Base-by-base conservation (phyloP, 2,329 filamentous ascomycete genomes). In the Cladophialophora immunda region DNA sequence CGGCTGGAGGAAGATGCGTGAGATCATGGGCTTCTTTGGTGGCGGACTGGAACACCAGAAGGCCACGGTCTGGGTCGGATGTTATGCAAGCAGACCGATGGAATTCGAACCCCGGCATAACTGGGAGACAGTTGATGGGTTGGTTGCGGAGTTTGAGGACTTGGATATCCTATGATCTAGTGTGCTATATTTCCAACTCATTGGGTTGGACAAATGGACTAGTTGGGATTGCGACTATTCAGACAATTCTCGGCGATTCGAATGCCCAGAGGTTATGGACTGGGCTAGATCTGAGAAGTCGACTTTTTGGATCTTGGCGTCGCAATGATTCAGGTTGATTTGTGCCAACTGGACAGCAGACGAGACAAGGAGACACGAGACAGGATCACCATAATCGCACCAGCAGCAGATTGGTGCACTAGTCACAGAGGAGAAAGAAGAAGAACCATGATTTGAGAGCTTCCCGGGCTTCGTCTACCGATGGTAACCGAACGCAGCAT, bases 1-100 rank as follows among this genome's bases (percentile, higher is more conserved):
- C 60, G 77, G 78, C 22, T 88, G 86, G 86, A 86, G 83, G 77
- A 87, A 87, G 75, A 75, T 87, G 71, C 75, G 86, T 5, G 86
- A 88, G 75, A 83, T 88, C 30, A 86, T 84, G n/a, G 87, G 84
- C 81, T 88, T 88, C 75, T 88, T 88, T 73, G 86, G 83, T 76
- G 86, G 83, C 76, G 85, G 84, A 7, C 83, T 86, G 13, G 85
- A 87, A 69, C 45, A 52, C 22, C 84, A 86, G 69, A 88, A 88
- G 73, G 83, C 80, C 29, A 80, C 58, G 54, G 58, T 87, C 25
- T 80, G 85, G 70, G 84, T 88, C 27, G 86, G 86, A 2, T 85
- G 86, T 45, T 88, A 88, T 78, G 86, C 85, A 29, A 84, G 81
- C 73, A 80, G 86, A 30, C 86, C 86, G 75, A 80, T 68, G 78